Evolutionary conservation across 164 flowering plant genomes (phyloP), one percentile per base, ranked within the genome.

Genomic region (Kingdonia uniflora): DNA sequence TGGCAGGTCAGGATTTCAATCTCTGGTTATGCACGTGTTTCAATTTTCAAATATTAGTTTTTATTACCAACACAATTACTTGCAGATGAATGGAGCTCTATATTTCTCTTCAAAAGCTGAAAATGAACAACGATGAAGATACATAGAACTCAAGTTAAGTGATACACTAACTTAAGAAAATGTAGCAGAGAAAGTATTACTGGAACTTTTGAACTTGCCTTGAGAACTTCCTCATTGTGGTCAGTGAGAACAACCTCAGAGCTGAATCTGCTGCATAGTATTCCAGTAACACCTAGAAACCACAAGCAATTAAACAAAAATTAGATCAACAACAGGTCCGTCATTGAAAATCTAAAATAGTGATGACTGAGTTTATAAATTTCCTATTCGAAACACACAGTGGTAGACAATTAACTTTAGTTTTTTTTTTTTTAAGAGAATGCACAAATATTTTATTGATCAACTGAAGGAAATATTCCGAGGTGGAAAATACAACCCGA

Each of bases 221-320:
- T 85, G 33, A 85, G 73, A 51, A 92, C 94, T 80, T 92, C 94
- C 0, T 85, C 87, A 55, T 87, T 92, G 51, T 92, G 98, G 69
- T 92, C 98, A 42, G 96, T 84, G 25, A 92, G 66, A 50, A 92
- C 67, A 61, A 84, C 75, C 62, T 82, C 64, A 22, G 37, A 58
- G 65, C 98, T 87, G 67, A 79, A 87, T 73, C 80, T 82, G 73
- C 95, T 75, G 62, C 94, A 85, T 6, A 92, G 78, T 29, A 92
- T 63, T 53, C 96, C 98, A 23, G 95, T 83, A 35, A 87, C 54
- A 53, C 98, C 96, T 87, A 70, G 39, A 39, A 49, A 45, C 39
- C 42, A 63, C 33, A 39, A 12, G 19, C 35, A 41, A n/a, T 17
- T 29, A 29, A 29, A 29, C 35, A 29, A 3, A 29, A 29, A 3